Conservation (phyloP, 1,284 basidiomycete genomes). For the Pisolithus thermaeus region DNA sequence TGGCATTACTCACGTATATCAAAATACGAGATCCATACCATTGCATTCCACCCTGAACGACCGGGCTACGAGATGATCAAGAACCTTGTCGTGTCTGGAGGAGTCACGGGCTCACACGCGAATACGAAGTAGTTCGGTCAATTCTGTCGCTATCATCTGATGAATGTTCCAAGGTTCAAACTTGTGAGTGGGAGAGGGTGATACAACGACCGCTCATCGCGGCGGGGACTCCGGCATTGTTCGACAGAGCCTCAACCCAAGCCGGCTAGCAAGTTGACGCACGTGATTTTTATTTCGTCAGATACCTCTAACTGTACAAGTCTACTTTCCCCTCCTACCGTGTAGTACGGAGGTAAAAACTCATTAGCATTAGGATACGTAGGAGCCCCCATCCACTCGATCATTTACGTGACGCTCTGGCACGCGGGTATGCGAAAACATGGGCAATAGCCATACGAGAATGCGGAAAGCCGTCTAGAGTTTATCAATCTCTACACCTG, state of each 20-base stretch:
- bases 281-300: not conserved
- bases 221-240: not conserved
- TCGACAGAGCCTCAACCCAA: too few relatives aligned
- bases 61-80: constrained; percentile 42
- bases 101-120: constrained; percentile 25
- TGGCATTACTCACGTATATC: not conserved
- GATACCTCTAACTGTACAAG: not conserved
- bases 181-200: not conserved
- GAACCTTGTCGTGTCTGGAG: not conserved
- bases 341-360: not conserved
- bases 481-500: constrained; percentile 72
- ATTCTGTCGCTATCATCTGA: constrained; percentile 35
- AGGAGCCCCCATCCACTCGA: not conserved
- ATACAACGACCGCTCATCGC: not conserved
- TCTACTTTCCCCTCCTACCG: too few relatives aligned
- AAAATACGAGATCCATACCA: constrained; percentile 43
- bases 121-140: constrained; percentile 37
- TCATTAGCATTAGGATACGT: not conserved
- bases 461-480: constrained; percentile 17
- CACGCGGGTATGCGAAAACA: not conserved
- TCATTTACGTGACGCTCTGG: too few relatives aligned
- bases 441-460: not conserved
- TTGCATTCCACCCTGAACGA: constrained; percentile 85
- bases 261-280: not conserved
- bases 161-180: not conserved